phyloP scores from a whole-genome alignment of 129 eudicot genomes.

The Flaveria linearis region DNA sequence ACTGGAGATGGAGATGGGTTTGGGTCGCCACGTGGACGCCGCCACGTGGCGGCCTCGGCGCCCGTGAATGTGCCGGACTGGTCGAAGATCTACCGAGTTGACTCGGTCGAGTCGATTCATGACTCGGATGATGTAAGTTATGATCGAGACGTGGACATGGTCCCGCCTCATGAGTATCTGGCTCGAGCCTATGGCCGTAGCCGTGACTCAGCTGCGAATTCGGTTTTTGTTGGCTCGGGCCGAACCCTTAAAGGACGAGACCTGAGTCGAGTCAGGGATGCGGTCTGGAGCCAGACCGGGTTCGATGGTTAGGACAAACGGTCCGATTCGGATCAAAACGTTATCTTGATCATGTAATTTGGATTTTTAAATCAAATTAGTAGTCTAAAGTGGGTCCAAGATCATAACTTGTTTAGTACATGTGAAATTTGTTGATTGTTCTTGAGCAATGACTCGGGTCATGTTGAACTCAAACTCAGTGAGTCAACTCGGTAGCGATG shows the following conservation, averaged over 20 bases:
- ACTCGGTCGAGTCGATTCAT: constrained; percentile 74
- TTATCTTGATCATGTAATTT: constrained; percentile 1
- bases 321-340: background rate
- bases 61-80: constrained; percentile 93
- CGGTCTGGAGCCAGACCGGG: constrained; percentile 97
- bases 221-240: constrained; percentile 85
- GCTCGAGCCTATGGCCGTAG: constrained; percentile 50
- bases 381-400: background rate
- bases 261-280: constrained; percentile 90
- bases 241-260: constrained; percentile 94
- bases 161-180: constrained; percentile 89
- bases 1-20: constrained; percentile 40
- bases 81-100: constrained; percentile 80
- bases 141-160: constrained; percentile 42
- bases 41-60: constrained; percentile 67
- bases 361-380: constrained; percentile 14
- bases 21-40: constrained; percentile 53
- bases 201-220: constrained; percentile 54
- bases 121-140: constrained; percentile 67
- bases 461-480: constrained; percentile 37
- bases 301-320: constrained; percentile 57
- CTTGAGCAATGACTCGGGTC: constrained; percentile 35
- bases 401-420: background rate
- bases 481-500: constrained; percentile 46
- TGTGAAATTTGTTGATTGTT: constrained; percentile 21